phyloP scores from a whole-genome alignment of 345 rosid species.

The Conringia planisiliqua region DNA sequence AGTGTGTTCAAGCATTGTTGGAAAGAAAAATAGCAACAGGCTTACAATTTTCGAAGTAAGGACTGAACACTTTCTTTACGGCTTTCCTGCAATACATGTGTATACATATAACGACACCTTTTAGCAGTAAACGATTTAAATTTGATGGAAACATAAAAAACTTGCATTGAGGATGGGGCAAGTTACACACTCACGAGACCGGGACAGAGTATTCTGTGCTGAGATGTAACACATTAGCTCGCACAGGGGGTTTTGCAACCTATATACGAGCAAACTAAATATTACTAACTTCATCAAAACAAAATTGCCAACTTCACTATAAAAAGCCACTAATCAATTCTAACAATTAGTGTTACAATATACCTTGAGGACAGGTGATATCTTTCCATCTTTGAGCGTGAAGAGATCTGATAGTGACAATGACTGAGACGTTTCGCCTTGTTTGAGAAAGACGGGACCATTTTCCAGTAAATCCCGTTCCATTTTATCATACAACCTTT shows the following conservation, averaged over 20 bases:
- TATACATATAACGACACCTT: background rate
- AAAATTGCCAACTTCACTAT: background rate
- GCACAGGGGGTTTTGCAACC: constrained; percentile 88
- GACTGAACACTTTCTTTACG: constrained; percentile 50
- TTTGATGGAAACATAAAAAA: background rate
- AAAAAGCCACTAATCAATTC: background rate
- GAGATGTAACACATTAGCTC: constrained; percentile 81
- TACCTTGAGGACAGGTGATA: constrained; percentile 74
- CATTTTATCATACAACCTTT: constrained; percentile 71
- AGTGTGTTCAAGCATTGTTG: background rate
- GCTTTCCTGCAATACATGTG: constrained; percentile 46
- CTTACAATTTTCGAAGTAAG: constrained; percentile 71
- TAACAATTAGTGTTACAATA: background rate
- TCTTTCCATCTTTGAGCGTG: constrained; percentile 57
- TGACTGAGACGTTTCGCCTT: constrained; percentile 89
- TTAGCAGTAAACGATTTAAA: background rate
- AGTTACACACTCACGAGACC: constrained; percentile 62
- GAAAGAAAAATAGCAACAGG: background rate
- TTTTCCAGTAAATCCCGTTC: constrained; percentile 68
- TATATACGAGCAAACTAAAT: constrained; percentile 24
- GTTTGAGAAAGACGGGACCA: constrained; percentile 70
- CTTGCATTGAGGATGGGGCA: constrained; percentile 17
- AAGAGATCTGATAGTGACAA: constrained; percentile 77
- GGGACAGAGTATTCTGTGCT: constrained; percentile 61
- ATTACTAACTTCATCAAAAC: no score